A percentile compares a stretch with the other conserved stretches of the same genome.
phyloP scores from a whole-genome alignment of 495 filamentous ascomycete genomes.

The Neurospora sp. region DNA sequence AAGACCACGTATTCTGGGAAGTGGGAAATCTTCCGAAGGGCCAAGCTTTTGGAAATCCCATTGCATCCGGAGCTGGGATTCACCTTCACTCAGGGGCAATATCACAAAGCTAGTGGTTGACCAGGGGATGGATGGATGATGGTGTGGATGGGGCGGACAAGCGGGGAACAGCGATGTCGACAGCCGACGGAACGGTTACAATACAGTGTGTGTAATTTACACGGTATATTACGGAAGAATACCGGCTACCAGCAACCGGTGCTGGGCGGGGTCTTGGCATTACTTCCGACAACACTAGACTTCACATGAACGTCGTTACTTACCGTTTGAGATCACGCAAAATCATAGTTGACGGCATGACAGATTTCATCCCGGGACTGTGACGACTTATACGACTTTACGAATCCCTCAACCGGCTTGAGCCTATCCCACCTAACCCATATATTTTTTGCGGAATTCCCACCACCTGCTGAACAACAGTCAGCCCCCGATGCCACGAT shows the following conservation, averaged over 20 bases:
- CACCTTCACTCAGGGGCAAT: neutral
- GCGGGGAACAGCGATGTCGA: neutral
- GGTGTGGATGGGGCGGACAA: neutral
- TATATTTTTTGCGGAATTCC: neutral
- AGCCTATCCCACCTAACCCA: neutral
- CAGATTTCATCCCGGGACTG: neutral
- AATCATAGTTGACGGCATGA: neutral
- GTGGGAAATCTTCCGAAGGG: neutral
- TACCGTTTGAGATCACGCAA: neutral
- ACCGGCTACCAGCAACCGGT: no score
- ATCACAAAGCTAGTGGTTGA: neutral
- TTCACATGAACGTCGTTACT: neutral
- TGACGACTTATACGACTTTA: neutral
- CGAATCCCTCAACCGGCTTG: neutral
- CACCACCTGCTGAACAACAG: neutral
- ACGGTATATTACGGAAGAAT: neutral
- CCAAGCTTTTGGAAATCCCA: neutral
- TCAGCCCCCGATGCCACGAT: neutral
- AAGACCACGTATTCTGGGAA: neutral
- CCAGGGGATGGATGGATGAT: neutral
- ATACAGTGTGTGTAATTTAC: neutral
- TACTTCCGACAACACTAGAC: neutral
- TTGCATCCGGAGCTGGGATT: neutral
- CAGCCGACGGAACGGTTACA: neutral
- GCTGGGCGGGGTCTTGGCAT: neutral